Percentiles rank a stretch among this genome's conserved stretches.
Conservation (phyloP, 139 green algal genomes). For the Picochlorum sp. region DNA sequence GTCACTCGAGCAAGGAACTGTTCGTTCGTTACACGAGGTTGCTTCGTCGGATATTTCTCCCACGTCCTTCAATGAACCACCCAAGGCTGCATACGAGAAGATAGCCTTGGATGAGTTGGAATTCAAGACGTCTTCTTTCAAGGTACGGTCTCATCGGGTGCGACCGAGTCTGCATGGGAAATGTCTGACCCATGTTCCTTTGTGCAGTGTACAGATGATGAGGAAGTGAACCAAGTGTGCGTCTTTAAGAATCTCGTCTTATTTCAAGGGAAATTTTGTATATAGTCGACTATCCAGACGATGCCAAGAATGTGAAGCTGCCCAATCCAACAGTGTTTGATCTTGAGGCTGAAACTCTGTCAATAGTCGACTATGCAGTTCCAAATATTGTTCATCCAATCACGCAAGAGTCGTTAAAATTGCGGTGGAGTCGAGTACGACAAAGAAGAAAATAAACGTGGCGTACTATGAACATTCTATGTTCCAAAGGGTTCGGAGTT, state of each 20-base stretch:
- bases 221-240: slow-evolving; percentile 3
- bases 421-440: not conserved
- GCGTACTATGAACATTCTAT: slow-evolving; percentile 9
- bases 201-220: slow-evolving; percentile 8
- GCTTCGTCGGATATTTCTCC: not conserved
- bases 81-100: not conserved
- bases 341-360: not conserved
- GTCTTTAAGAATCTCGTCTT: slow-evolving; percentile 7
- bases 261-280: slow-evolving; percentile 8
- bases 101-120: not conserved
- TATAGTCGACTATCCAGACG: not conserved
- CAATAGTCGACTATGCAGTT: not conserved
- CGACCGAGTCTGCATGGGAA: not conserved
- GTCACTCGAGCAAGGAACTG: too few species aligned
- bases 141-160: not conserved
- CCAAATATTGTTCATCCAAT: slow-evolving; percentile 2
- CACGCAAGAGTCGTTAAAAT: not conserved
- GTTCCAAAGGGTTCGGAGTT: slow-evolving; percentile 6
- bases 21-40: not conserved
- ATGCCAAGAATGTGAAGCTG: not conserved
- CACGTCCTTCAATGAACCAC: not conserved
- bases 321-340: slow-evolving; percentile 9
- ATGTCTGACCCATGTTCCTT: not conserved
- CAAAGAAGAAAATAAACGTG: not conserved
- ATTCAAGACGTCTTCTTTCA: slow-evolving; percentile 3